Conservation (phyloP, 2,329 filamentous ascomycete genomes). For the Boeremia lycopersici region DNA sequence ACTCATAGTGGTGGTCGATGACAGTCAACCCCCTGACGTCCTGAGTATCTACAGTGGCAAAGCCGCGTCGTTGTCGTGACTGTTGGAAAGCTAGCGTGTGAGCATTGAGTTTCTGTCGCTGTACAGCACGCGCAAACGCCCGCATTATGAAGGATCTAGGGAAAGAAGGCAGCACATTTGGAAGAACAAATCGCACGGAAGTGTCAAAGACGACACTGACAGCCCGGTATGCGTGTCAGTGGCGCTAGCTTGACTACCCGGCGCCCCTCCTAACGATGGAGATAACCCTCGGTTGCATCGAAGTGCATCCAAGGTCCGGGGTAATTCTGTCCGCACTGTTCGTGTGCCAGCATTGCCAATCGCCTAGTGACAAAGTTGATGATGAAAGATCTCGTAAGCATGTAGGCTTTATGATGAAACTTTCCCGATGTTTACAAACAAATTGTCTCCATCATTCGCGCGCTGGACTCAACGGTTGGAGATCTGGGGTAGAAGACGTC, state of each 20-base stretch:
- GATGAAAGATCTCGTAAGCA: background rate
- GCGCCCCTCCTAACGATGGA: slow-evolving; percentile 24
- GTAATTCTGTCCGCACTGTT: slow-evolving; percentile 3
- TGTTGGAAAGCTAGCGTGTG: slow-evolving; percentile 7
- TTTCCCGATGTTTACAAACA: background rate
- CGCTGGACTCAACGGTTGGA: background rate
- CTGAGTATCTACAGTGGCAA: slow-evolving; percentile 25
- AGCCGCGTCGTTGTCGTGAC: slow-evolving; percentile 14
- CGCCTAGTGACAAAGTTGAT: too few species aligned
- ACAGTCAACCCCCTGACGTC: slow-evolving; percentile 32
- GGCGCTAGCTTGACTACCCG: slow-evolving; percentile 26
- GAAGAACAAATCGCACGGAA: background rate
- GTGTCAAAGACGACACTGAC: slow-evolving; percentile 10
- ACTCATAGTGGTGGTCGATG: slow-evolving; percentile 47
- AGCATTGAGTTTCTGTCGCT: slow-evolving; percentile 23
- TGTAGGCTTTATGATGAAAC: background rate
- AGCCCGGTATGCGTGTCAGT: slow-evolving; percentile 11
- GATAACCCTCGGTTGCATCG: slow-evolving; percentile 31
- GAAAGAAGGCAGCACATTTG: background rate
- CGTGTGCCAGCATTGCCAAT: background rate
- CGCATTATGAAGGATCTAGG: slow-evolving; percentile 26
- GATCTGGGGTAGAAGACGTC: slow-evolving; percentile 3
- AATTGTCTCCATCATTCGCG: background rate
- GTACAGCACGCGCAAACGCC: slow-evolving; percentile 30
- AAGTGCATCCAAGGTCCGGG: slow-evolving; percentile 7